Conservation (phyloP, 2,329 filamentous ascomycete species). For the Epichloe glyceriae region DNA sequence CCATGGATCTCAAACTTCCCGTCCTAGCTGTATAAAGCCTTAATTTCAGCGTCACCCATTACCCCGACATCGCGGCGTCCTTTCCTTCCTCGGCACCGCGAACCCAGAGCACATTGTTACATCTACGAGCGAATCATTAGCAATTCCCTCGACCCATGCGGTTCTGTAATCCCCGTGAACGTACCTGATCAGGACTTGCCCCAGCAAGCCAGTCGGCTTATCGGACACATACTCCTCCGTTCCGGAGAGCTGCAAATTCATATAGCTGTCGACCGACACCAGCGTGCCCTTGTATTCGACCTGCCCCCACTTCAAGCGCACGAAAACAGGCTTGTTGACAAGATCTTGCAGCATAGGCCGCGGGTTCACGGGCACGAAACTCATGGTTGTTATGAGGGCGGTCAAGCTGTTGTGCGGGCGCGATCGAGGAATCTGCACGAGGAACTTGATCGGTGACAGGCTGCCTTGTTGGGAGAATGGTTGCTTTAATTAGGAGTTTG, state of each 20-base stretch:
- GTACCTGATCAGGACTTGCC: slow-evolving; percentile 84
- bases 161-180: slow-evolving; percentile 9
- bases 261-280: slow-evolving; percentile 92
- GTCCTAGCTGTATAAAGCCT: neutral
- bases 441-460: neutral
- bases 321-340: slow-evolving; percentile 79
- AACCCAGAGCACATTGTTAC: slow-evolving; percentile 98
- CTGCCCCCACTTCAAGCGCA: slow-evolving; percentile 95
- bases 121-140: slow-evolving; percentile 34
- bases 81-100: slow-evolving; percentile 25
- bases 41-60: neutral
- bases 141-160: neutral
- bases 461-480: neutral
- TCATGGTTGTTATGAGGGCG: slow-evolving; percentile 17
- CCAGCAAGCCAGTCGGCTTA: slow-evolving; percentile 71
- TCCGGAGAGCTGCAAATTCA: slow-evolving; percentile 90
- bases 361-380: slow-evolving; percentile 87
- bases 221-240: slow-evolving; percentile 88
- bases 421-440: neutral
- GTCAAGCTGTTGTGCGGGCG: neutral
- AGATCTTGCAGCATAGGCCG: slow-evolving; percentile 91
- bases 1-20: neutral
- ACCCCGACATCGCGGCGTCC: slow-evolving; percentile 6
- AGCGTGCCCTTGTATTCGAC: slow-evolving; percentile 93
- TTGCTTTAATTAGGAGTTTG: neutral